A percentile compares a stretch with the other conserved stretches of the same genome.
Conservation (phyloP, 208 protist species). For the Acanthamoeba castellanii region DNA sequence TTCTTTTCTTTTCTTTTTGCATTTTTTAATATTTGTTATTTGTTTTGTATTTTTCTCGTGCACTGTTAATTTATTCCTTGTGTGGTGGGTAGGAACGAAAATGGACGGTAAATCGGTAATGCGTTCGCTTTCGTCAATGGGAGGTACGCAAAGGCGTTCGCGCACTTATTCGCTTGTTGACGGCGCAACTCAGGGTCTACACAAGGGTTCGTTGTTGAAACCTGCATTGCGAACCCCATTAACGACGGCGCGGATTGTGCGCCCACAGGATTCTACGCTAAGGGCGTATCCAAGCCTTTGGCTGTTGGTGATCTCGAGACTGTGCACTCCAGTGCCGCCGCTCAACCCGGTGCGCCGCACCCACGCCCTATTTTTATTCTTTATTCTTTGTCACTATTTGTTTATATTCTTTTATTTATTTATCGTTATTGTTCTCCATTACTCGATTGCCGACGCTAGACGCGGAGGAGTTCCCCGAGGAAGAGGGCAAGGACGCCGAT, state of each 20-base stretch:
- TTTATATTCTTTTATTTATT: neutral
- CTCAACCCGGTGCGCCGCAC: neutral
- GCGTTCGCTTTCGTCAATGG: neutral
- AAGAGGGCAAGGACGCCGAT: neutral
- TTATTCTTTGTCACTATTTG: neutral
- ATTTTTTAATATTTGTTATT: neutral
- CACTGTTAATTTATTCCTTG: too few species aligned
- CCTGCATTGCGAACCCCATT: neutral
- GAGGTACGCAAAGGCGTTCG: slow-evolving; percentile 13
- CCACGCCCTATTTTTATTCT: too few species aligned
- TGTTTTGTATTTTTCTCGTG: too few species aligned
- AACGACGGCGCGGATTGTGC: neutral
- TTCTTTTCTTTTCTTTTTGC: neutral
- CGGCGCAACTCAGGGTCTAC: neutral
- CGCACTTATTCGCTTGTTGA: neutral
- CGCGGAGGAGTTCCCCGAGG: neutral
- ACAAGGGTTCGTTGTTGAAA: neutral
- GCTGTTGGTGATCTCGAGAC: neutral
- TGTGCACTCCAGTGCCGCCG: neutral
- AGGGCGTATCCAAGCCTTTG: neutral
- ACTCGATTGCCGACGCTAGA: neutral
- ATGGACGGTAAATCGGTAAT: neutral
- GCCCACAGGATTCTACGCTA: slow-evolving; percentile 20
- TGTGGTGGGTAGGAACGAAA: neutral
- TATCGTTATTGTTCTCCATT: too few species aligned